Evolutionary conservation across 1,284 basidiomycete genomes (phyloP), one percentile per base, ranked within the genome.

Genomic region (Rhodotorula glutinis): DNA sequence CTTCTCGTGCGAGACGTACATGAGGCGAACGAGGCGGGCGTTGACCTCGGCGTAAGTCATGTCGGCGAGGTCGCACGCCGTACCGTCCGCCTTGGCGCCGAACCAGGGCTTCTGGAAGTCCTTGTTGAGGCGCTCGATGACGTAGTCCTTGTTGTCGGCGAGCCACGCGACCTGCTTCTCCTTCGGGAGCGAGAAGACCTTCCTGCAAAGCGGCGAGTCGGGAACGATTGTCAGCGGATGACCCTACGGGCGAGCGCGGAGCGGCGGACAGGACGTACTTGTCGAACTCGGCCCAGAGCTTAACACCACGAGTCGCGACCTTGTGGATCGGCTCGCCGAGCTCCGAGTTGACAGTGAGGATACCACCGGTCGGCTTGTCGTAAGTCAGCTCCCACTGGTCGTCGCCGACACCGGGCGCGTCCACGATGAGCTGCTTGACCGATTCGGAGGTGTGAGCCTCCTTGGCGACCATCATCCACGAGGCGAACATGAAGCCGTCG

Each of bases 21-120:
- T 94, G 74, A 98, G 83, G 53, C 90, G 83, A 63, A 98, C 83
- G 87, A 98, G 89, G 66, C 95, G 87, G 71, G 92, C 83, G 11
- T 90, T 89, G 57, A 91, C 89, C 79, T 98, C 96, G 82, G 97
- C 92, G 80, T 98, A 98, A 23, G 95, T 98, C 95, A 98, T 97
- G 76, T 96, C 91, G 33, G 88, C 86, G 63, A 98, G 83, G 78
- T 96, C 92, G 70, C 87, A 86, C 73, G 91, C 86, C 16, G 81
- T 84, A 8, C 87, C 92, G 78, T 91, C 89, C 81, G 92, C 92
- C 87, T 95, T 97, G 85, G 87, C 88, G 27, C 89, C 90, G 77
- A 97, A 98, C 78, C 78, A 79, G 30, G 79, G 79, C 75, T 98
- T 98, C 74, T 89, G 87, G 80, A 97, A 98, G 82, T 98, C 91